phyloP scores from a whole-genome alignment of 805 yeast species.

The Lachancea lanzarotensis region DNA sequence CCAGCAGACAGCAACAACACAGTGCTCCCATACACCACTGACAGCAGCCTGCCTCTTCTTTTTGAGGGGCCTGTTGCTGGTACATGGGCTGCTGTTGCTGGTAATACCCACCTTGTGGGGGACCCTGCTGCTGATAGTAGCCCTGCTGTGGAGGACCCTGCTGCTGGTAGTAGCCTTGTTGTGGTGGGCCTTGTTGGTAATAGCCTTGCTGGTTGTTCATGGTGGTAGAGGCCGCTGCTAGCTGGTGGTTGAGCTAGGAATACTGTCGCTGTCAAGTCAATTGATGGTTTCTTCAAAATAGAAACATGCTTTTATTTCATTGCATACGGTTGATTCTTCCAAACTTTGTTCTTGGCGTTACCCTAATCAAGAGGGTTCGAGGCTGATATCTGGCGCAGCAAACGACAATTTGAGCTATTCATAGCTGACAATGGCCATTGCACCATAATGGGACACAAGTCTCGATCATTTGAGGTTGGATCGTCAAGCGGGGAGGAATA shows the following conservation, averaged over 20 bases:
- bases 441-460: too few relatives aligned
- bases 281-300: too few relatives aligned
- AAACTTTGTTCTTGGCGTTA: not conserved
- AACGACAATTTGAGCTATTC: not conserved
- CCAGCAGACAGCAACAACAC: slow-evolving; percentile 31
- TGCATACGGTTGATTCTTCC: slow-evolving; percentile 1
- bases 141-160: slow-evolving; percentile 17
- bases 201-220: slow-evolving; percentile 17
- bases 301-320: not conserved
- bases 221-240: not conserved
- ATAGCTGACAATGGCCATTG: not conserved
- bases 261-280: too few relatives aligned
- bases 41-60: slow-evolving; percentile 24
- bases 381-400: not conserved
- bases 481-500: too few relatives aligned
- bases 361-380: not conserved
- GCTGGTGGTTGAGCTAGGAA: too few relatives aligned
- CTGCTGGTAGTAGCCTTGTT: slow-evolving; percentile 17
- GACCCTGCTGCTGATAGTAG: slow-evolving; percentile 24
- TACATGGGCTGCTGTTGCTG: slow-evolving; percentile 28
- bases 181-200: slow-evolving; percentile 20
- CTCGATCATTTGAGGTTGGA: too few relatives aligned
- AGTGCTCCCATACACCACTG: slow-evolving; percentile 26
- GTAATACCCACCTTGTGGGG: slow-evolving; percentile 25
- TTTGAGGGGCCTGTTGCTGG: slow-evolving; percentile 26